phyloP scores from a whole-genome alignment of 306 rosid species.

The Trifolium dubium region DNA sequence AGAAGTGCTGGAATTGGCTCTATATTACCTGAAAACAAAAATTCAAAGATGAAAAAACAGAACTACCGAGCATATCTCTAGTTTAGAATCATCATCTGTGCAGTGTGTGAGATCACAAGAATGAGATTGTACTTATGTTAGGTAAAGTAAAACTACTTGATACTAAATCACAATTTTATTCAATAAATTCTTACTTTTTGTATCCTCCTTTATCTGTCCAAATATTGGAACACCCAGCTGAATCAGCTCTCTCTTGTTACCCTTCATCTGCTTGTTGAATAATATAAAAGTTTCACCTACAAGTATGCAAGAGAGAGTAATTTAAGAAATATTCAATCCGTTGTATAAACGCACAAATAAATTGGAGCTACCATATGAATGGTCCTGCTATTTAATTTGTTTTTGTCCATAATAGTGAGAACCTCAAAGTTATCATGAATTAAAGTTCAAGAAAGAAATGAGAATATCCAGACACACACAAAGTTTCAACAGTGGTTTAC shows the following conservation, averaged over 20 bases:
- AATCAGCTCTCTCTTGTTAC: constrained; percentile 89
- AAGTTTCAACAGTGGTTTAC: constrained; percentile 43
- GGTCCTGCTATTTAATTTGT: neutral
- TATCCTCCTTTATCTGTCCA: constrained; percentile 77
- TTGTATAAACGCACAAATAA: neutral
- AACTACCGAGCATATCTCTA: constrained; percentile 11
- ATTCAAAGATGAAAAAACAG: constrained; percentile 21
- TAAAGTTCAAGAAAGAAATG: constrained; percentile 3
- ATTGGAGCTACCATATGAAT: constrained; percentile 21
- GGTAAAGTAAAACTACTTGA: constrained; percentile 25
- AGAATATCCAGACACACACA: constrained; percentile 18
- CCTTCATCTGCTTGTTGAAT: constrained; percentile 91
- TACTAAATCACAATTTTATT: constrained; percentile 35
- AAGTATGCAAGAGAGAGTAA: constrained; percentile 17
- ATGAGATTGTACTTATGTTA: constrained; percentile 18
- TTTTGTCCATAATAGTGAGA: neutral
- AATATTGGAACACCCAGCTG: constrained; percentile 95
- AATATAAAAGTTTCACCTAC: constrained; percentile 87
- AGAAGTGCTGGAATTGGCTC: constrained; percentile 92
- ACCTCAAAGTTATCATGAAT: neutral
- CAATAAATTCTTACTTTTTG: constrained; percentile 50
- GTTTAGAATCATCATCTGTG: constrained; percentile 12
- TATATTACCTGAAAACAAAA: constrained; percentile 61
- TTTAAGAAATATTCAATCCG: neutral
- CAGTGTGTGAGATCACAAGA: constrained; percentile 4